Percentiles rank a stretch among this genome's conserved stretches.
Conservation (phyloP, 768 basidiomycete species). For the Psilocybe sp. region DNA sequence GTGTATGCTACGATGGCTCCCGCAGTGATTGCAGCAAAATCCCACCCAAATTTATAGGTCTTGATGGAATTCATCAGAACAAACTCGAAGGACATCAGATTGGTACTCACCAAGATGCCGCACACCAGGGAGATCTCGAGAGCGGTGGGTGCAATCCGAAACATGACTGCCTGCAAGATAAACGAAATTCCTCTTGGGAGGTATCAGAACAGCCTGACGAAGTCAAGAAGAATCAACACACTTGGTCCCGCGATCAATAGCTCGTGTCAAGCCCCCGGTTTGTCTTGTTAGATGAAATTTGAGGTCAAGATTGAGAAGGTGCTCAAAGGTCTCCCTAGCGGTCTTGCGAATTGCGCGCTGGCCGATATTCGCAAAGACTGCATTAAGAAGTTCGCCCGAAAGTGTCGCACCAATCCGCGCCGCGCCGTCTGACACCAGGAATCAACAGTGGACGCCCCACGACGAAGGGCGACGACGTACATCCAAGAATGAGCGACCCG, state of each 20-base stretch:
- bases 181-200: conserved; percentile 87
- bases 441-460: not conserved
- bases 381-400: conserved; percentile 90
- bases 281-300: conserved; percentile 91
- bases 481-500: conserved; percentile 87
- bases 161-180: conserved; percentile 87
- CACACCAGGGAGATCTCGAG: conserved; percentile 96
- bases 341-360: conserved; percentile 94
- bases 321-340: conserved; percentile 93
- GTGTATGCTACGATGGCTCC: conserved; percentile 87
- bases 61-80: conserved; percentile 22
- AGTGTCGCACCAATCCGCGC: conserved; percentile 89
- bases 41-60: conserved; percentile 98
- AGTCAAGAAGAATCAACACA: conserved; percentile 31
- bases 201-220: not conserved
- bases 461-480: conserved; percentile 45
- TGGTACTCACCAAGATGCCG: conserved; percentile 77
- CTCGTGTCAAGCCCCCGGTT: conserved; percentile 93
- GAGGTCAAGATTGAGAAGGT: conserved; percentile 86
- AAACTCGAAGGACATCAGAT: not conserved
- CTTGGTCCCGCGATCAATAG: conserved; percentile 98
- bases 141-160: conserved; percentile 94
- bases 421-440: conserved; percentile 64
- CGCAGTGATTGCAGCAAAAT: conserved; percentile 90
- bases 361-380: conserved; percentile 93